Evolutionary conservation across 768 basidiomycete genomes (phyloP).

Genomic region (Cystofilobasidium capitatum): DNA sequence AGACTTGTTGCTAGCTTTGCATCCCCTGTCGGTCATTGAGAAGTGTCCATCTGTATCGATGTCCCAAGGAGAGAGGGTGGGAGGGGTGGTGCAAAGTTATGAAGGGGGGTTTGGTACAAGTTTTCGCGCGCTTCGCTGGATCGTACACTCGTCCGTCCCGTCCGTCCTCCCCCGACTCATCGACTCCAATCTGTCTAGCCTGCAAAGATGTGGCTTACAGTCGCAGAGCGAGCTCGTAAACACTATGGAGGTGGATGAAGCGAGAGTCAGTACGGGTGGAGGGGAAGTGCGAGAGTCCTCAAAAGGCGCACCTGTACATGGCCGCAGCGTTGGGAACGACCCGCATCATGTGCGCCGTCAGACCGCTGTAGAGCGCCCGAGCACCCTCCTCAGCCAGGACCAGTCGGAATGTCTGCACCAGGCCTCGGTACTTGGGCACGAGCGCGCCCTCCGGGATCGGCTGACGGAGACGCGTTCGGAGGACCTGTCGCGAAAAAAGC

Average conservation of each 20-base stretch:
- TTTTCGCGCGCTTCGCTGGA: too few species aligned
- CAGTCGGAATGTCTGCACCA: slow-evolving; percentile 70
- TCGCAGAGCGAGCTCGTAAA: slow-evolving; percentile 25
- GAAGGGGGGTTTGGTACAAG: too few species aligned
- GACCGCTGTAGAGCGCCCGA: slow-evolving; percentile 74
- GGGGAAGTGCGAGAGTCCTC: not conserved
- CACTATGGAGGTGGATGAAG: not conserved
- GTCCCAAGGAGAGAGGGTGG: too few species aligned
- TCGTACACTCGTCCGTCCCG: too few species aligned
- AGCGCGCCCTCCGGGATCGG: slow-evolving; percentile 61
- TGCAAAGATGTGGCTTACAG: not conserved
- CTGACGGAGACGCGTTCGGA: slow-evolving; percentile 86
- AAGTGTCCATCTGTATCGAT: too few species aligned
- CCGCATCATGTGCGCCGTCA: slow-evolving; percentile 89
- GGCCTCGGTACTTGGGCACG: slow-evolving; percentile 66
- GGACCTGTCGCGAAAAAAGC: slow-evolving; percentile 48
- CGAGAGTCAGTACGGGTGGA: not conserved
- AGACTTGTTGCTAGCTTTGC: too few species aligned
- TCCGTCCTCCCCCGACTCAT: too few species aligned
- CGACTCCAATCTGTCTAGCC: too few species aligned
- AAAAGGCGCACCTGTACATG: slow-evolving; percentile 50
- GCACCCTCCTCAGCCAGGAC: slow-evolving; percentile 85
- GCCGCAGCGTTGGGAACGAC: slow-evolving; percentile 95
- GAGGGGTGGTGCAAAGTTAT: too few species aligned
- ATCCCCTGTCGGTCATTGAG: too few species aligned